These are phyloP conservation scores for Laetiporus sulphureus DNA, from an alignment of 1,284 basidiomycete species.

Conservation along the genomic window DNA sequence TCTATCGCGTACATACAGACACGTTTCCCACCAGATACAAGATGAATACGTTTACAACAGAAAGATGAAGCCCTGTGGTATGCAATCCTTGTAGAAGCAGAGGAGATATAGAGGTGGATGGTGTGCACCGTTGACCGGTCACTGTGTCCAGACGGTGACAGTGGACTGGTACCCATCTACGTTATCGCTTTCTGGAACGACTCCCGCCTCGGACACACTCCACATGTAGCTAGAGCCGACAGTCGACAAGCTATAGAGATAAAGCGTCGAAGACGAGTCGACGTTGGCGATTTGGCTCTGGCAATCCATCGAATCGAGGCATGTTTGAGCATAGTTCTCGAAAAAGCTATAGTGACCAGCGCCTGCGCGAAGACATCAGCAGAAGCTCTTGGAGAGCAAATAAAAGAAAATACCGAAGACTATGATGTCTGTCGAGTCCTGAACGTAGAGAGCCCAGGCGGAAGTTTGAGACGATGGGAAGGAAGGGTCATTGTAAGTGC, in stretches of 20 bases:
- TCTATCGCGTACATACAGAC: no score
- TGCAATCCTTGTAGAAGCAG: no score
- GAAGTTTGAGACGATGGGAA: conserved; percentile 31
- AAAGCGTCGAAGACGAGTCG: conserved; percentile 45
- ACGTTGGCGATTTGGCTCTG: conserved; percentile 56
- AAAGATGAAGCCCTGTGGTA: no score
- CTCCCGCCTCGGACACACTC: conserved; percentile 41
- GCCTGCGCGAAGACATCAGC: conserved; percentile 38
- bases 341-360: conserved; percentile 71
- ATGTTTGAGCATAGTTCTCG: conserved; percentile 31
- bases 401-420: conserved; percentile 57
- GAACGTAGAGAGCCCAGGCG: conserved; percentile 54
- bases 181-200: conserved; percentile 41
- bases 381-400: no score
- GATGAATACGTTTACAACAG: no score
- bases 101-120: no score
- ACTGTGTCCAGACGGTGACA: conserved; percentile 48
- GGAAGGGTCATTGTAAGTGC: conserved; percentile 48
- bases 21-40: no score
- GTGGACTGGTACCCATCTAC: conserved; percentile 57
- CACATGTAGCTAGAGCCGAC: conserved; percentile 55
- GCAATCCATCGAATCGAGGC: conserved; percentile 41
- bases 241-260: conserved; percentile 57
- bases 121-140: no score
- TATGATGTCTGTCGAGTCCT: conserved; percentile 49